Conservation (phyloP, 2,329 filamentous ascomycete species). For the Colletotrichum graminicola region DNA sequence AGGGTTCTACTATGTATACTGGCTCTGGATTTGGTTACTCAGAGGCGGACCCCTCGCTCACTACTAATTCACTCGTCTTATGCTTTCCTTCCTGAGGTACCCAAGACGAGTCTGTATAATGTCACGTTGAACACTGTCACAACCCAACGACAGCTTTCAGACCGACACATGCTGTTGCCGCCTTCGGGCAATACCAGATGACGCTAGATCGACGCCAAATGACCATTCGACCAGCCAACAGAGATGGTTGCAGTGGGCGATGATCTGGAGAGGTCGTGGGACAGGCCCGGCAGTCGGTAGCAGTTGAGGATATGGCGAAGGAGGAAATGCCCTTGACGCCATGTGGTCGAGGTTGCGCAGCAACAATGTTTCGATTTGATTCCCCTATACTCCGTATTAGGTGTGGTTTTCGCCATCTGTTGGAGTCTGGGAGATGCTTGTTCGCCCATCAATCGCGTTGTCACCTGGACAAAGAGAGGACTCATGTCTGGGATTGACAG, state of each 20-base stretch:
- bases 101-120: background rate
- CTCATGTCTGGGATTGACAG: constrained; percentile 31
- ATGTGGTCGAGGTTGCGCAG: constrained; percentile 30
- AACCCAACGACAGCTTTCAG: background rate
- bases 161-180: background rate
- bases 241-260: background rate
- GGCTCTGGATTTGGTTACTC: background rate
- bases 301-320: constrained; percentile 16
- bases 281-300: constrained; percentile 7
- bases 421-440: background rate
- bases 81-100: background rate
- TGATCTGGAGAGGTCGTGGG: constrained; percentile 23
- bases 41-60: background rate
- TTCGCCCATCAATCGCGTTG: constrained; percentile 24
- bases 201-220: background rate
- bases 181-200: background rate
- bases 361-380: constrained; percentile 3
- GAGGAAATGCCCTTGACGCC: constrained; percentile 20
- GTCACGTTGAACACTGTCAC: background rate
- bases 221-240: background rate
- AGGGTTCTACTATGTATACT: background rate
- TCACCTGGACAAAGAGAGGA: constrained; percentile 2
- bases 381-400: constrained; percentile 20
- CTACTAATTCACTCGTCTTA: background rate
- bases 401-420: constrained; percentile 1